Base-by-base conservation (phyloP, 805 yeast genomes). In the Dipodascus geniculatus region DNA sequence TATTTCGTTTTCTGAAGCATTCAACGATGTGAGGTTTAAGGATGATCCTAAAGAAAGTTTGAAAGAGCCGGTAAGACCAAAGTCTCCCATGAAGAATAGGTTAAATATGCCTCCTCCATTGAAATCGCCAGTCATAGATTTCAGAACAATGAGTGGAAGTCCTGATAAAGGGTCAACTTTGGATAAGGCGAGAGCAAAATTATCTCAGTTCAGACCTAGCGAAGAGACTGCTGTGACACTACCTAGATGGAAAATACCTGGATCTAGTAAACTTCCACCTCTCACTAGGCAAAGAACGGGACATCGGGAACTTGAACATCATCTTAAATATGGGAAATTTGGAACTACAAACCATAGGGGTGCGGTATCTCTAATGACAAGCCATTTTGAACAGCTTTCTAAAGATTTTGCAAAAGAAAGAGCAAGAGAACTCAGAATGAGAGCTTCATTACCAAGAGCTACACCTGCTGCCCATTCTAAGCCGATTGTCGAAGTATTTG, bases 401-500 rank as follows among this genome's bases (percentile, higher is more conserved):
- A 75, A 76, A 60, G 97, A 93, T 64, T 90, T 91, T 65, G 95
- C 87, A 63, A 75, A 81, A 58, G 96, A 90, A 63, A 79, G 98
- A 63, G 95, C 87, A 58, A 70, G 74, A 48, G 96, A 91, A 63
- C 76, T 88, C 55, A 71, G 76, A 54, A 81, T 83, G 56, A 64
- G 87, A 48, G 74, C 79, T 48, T 74, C 70, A 58, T 75, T 81
- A 59, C 77, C 83, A 60, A 74, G 82, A 56, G 87, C 91, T 0
- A 71, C 74, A 14, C 89, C 93, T 3, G 78, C 87, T 51, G 80
- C 81, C 22, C 78, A 82, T 1, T 81, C 93, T 0, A 82, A 79
- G 55, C 98, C 99, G 0, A 84, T 87, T 54, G 97, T 90, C 22
- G 96, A 90, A 61, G 85, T 93, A 23, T 93, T 85, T 65, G 82